Evolutionary conservation across 108 stramenopile genomes (phyloP).

Genomic region (Aurantiochytrium sp.): DNA sequence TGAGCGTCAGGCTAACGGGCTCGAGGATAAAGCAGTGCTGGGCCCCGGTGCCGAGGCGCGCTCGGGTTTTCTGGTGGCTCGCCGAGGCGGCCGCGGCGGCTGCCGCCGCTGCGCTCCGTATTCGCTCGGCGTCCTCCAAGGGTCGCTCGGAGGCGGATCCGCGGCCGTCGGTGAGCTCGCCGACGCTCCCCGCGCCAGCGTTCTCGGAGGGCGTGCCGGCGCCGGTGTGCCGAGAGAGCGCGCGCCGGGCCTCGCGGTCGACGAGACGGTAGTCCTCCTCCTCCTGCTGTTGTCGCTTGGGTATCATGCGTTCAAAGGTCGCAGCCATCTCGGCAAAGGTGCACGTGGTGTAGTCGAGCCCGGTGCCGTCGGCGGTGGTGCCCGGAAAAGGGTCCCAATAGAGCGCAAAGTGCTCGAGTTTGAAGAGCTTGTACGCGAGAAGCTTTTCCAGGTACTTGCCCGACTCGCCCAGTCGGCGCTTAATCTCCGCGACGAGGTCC

Average conservation of each 20-base stretch:
- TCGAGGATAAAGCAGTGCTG: neutral
- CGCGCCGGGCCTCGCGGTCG: neutral
- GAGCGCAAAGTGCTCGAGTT: neutral
- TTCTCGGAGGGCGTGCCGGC: neutral
- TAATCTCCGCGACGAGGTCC: neutral
- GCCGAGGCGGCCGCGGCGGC: neutral
- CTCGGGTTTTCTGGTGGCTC: neutral
- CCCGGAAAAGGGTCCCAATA: constrained; percentile 18
- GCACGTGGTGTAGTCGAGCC: neutral
- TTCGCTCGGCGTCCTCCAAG: neutral
- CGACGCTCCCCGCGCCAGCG: neutral
- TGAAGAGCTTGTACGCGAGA: constrained; percentile 7
- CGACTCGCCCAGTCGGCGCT: neutral
- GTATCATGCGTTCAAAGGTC: neutral
- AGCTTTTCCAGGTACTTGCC: constrained; percentile 32
- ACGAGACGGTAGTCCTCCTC: neutral
- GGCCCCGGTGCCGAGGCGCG: neutral
- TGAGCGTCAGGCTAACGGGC: neutral
- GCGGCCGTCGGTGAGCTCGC: neutral
- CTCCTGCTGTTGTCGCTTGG: neutral
- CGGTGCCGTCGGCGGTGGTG: neutral
- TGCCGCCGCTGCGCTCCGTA: neutral
- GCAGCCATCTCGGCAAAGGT: constrained; percentile 22
- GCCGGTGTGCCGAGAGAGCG: neutral
- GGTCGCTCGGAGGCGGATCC: neutral